These are phyloP conservation scores for Termitomyces sp. DNA, from an alignment of 768 basidiomycete genomes.

Conservation along the genomic window DNA sequence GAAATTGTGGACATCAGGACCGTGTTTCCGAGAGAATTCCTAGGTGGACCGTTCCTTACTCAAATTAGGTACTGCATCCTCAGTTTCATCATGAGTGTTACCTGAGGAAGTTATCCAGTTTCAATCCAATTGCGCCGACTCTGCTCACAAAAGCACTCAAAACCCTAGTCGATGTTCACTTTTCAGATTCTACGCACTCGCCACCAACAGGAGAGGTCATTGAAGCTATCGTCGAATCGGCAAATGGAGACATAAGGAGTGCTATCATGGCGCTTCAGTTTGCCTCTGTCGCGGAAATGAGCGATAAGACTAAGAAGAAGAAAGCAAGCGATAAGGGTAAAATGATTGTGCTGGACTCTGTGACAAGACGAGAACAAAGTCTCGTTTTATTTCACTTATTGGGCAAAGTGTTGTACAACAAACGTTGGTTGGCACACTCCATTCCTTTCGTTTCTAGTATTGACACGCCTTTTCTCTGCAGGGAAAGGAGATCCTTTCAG, in stretches of 20 bases:
- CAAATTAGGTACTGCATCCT: conserved; percentile 55
- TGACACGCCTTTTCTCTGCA: conserved; percentile 22
- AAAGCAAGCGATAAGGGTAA: conserved; percentile 22
- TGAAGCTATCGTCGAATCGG: conserved; percentile 70
- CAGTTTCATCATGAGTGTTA: background rate
- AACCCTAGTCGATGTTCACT: conserved; percentile 45
- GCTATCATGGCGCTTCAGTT: conserved; percentile 95
- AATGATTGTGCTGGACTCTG: conserved; percentile 55
- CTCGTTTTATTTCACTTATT: conserved; percentile 88
- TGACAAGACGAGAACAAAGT: conserved; percentile 81
- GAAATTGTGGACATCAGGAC: conserved; percentile 62
- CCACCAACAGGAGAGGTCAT: conserved; percentile 61
- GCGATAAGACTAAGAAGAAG: conserved; percentile 28
- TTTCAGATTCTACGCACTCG: conserved; percentile 26
- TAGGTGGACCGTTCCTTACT: conserved; percentile 71
- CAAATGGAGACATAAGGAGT: conserved; percentile 89
- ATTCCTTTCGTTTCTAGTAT: background rate
- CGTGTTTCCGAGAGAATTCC: conserved; percentile 64
- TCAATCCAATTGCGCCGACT: conserved; percentile 89
- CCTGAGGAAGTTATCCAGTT: conserved; percentile 40
- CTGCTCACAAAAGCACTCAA: conserved; percentile 78
- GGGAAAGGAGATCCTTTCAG: conserved; percentile 71
- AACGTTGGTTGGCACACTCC: conserved; percentile 62
- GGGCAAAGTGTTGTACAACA: conserved; percentile 93
- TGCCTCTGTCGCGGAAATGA: conserved; percentile 47